Percentiles rank a stretch among this genome's conserved stretches.
Conservation (phyloP, 139 green algal species). For the Asterochloris sp. region DNA sequence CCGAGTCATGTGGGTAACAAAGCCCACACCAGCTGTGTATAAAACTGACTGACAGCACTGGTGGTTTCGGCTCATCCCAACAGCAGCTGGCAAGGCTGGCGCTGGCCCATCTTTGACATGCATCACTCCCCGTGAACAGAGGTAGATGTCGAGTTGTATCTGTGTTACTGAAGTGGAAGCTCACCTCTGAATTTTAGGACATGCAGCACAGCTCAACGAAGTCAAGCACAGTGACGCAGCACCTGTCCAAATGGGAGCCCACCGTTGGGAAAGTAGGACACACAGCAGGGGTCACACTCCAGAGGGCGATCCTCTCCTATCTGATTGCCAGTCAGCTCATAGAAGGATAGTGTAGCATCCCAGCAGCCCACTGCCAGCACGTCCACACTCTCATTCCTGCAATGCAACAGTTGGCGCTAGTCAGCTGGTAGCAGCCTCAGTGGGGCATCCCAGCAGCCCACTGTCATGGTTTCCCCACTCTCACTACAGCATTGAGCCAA, state of each 20-base stretch:
- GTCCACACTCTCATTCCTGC: conserved; percentile 11
- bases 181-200: no score
- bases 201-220: no score
- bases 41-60: no score
- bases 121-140: no score
- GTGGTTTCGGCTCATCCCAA: no score
- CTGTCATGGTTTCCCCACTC: background rate
- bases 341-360: conserved; percentile 71
- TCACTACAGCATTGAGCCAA: no score
- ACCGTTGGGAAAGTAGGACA: conserved; percentile 20
- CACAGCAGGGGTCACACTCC: conserved; percentile 18
- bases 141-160: no score
- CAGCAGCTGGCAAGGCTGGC: no score
- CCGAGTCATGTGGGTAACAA: no score
- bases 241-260: background rate
- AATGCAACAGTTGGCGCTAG: background rate
- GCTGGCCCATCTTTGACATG: no score
- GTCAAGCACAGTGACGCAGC: background rate
- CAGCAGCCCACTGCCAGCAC: conserved; percentile 66
- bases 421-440: background rate
- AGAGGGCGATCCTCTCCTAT: conserved; percentile 52
- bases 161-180: no score
- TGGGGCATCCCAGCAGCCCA: background rate
- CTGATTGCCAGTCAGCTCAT: conserved; percentile 57
- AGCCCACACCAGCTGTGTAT: no score